Percentiles rank a stretch among this genome's conserved stretches.
phyloP scores from a whole-genome alignment of 768 basidiomycete species.

The Amanita subjunquillea region DNA sequence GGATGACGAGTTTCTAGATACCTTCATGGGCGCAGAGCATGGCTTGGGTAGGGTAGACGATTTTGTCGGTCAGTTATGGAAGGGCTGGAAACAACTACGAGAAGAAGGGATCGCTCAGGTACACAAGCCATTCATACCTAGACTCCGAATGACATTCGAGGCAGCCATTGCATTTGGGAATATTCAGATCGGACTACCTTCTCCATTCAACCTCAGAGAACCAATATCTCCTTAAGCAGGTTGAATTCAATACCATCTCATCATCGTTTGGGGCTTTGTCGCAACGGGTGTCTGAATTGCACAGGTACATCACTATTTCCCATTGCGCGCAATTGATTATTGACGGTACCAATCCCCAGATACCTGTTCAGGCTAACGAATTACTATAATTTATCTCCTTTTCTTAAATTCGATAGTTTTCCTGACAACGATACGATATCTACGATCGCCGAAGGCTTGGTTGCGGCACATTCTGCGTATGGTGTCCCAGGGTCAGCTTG shows the following conservation, averaged over 20 bases:
- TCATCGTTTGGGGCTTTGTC: slow-evolving; percentile 82
- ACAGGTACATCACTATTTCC: slow-evolving; percentile 40
- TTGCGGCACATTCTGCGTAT: slow-evolving; percentile 72
- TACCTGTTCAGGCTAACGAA: slow-evolving; percentile 55
- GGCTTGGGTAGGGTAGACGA: slow-evolving; percentile 79
- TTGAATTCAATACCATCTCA: slow-evolving; percentile 97
- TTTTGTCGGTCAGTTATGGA: slow-evolving; percentile 83
- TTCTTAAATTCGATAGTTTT: slow-evolving; percentile 44
- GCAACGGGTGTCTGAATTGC: slow-evolving; percentile 55
- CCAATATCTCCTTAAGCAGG: slow-evolving; percentile 64
- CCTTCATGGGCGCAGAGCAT: slow-evolving; percentile 67
- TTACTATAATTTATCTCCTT: slow-evolving; percentile 53
- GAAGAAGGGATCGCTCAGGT: slow-evolving; percentile 48
- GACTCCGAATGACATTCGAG: neutral
- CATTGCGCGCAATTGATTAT: neutral
- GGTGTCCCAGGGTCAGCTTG: slow-evolving; percentile 35
- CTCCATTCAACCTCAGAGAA: slow-evolving; percentile 46
- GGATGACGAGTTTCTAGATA: slow-evolving; percentile 72
- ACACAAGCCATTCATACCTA: neutral
- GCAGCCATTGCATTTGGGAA: slow-evolving; percentile 76
- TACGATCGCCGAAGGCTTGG: slow-evolving; percentile 67
- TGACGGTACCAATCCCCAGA: slow-evolving; percentile 23
- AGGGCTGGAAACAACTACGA: slow-evolving; percentile 69
- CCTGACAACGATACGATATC: slow-evolving; percentile 65
- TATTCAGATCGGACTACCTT: slow-evolving; percentile 94